A percentile compares a stretch with the other conserved stretches of the same genome.
Conservation (phyloP, 768 basidiomycete genomes). For the Kwoniella sp. region DNA sequence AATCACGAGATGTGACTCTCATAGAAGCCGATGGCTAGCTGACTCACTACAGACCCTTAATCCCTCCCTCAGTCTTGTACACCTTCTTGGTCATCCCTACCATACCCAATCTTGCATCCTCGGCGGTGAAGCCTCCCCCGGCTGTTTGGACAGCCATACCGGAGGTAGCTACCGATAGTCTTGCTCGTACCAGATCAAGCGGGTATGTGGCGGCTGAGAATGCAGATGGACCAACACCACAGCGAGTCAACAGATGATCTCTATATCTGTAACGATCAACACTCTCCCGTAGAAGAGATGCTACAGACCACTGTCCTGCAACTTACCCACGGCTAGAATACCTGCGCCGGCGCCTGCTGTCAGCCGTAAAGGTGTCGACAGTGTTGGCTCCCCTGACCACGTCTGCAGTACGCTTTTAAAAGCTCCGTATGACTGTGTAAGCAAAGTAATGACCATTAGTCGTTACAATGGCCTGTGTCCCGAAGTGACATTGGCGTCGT, state of each 20-base stretch:
- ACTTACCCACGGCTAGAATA: slow-evolving; percentile 89
- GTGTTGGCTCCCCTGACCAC: slow-evolving; percentile 75
- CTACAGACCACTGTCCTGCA: too few relatives aligned
- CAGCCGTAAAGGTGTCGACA: slow-evolving; percentile 87
- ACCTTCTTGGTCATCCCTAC: slow-evolving; percentile 89
- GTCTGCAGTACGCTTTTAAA: slow-evolving; percentile 70
- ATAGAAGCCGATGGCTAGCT: neutral
- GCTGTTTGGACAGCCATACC: slow-evolving; percentile 61
- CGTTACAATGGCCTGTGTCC: neutral
- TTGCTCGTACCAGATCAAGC: slow-evolving; percentile 86
- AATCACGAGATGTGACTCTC: too few relatives aligned
- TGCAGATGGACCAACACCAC: too few relatives aligned
- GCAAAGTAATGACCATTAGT: slow-evolving; percentile 5
- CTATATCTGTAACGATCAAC: too few relatives aligned
- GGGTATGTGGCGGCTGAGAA: slow-evolving; percentile 63
- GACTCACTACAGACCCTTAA: slow-evolving; percentile 77
- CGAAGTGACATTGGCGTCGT: slow-evolving; percentile 10
- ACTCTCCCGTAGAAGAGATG: too few relatives aligned
- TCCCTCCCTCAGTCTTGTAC: slow-evolving; percentile 86
- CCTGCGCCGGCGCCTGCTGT: slow-evolving; percentile 87
- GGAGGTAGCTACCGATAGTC: slow-evolving; percentile 91
- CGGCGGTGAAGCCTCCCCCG: slow-evolving; percentile 57
- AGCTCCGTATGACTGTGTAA: slow-evolving; percentile 67
- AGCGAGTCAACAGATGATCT: neutral
- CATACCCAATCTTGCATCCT: slow-evolving; percentile 60